Evolutionary conservation across 2,329 filamentous ascomycete genomes (phyloP).

Genomic region (Albifimbria verrucaria): DNA sequence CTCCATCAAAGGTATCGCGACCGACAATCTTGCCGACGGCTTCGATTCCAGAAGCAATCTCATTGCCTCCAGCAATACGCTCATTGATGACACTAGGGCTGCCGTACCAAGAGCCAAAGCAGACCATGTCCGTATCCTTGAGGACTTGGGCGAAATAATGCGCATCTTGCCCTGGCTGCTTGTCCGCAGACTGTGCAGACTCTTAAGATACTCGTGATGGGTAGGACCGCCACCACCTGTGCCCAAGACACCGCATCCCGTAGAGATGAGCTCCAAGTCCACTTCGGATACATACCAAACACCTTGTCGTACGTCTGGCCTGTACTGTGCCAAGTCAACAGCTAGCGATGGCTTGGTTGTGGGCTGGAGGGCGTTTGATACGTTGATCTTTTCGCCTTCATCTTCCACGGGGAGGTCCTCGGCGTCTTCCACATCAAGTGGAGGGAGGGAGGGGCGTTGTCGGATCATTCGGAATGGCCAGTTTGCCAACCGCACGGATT

Average conservation of each 20-base stretch:
- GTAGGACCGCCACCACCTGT: conserved; percentile 34
- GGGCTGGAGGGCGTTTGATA: conserved; percentile 23
- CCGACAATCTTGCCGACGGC: conserved; percentile 29
- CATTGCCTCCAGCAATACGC: conserved; percentile 30
- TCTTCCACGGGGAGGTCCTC: conserved; percentile 14
- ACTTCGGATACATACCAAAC: conserved; percentile 33
- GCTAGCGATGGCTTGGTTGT: conserved; percentile 27
- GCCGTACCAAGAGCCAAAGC: conserved; percentile 43
- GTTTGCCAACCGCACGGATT: conserved; percentile 29
- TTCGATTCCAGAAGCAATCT: conserved; percentile 34
- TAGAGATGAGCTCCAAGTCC: conserved; percentile 32
- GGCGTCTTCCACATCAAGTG: conserved; percentile 8
- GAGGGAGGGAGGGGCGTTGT: conserved; percentile 17
- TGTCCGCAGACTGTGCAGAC: conserved; percentile 32
- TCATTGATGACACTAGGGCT: conserved; percentile 39
- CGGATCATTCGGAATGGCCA: conserved; percentile 24
- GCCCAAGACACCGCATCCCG: conserved; percentile 32
- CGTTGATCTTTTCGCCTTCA: conserved; percentile 21
- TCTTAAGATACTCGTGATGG: conserved; percentile 42
- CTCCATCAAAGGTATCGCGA: conserved; percentile 26
- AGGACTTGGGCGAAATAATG: conserved; percentile 35
- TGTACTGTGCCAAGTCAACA: conserved; percentile 26
- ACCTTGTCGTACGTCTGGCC: conserved; percentile 25
- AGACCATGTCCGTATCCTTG: conserved; percentile 33
- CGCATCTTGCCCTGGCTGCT: conserved; percentile 31